Base-by-base conservation (phyloP, 305 asterid genomes). In the Euphrasia arctica region DNA sequence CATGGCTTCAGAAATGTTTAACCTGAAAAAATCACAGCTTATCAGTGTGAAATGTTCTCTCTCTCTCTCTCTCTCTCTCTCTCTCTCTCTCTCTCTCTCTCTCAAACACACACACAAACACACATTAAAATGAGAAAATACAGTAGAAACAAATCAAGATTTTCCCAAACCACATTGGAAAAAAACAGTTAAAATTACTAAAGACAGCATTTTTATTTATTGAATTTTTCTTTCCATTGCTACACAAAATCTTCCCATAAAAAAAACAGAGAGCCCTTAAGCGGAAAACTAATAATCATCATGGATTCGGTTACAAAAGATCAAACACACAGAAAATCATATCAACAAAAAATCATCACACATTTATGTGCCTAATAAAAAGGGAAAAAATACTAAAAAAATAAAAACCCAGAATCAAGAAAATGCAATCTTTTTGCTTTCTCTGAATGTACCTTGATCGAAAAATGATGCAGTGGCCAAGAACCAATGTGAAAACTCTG, bases 1-100 rank as follows among this genome's bases (percentile, higher is more conserved):
- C 98, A 92, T 91, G 2, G 72, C 74, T 75, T 47, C 41, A 54
- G 14, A 5, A 52, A 12, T 9, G 32, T 31, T 55, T 31, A 58
- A 72, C 49, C 67, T 59, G 12, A 42, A 42, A 42, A 42, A 42
- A 42, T 42, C 12, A 3, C 36, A 32, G 5, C 36, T 32, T 32
- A 27, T 12, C 8, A 41, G 11, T 55, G 15, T 50, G 15, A 41
- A 47, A 47, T 18, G 22, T 18, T 13, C 18, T 13, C 54, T 18
- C 22, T 49, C 22, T 49, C 48, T 42, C 48, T 42, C 48, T 42
- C 48, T 13, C 18, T 13, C 54, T 18, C 22, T 18, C 22, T 18
- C 22, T 22, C 14, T 58, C 18, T 4, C 13, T 49, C 54, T 13
- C 18, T 13, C 54, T 49, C 22, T 49, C 48, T 42, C 48, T 42